These are phyloP conservation scores for Magnaporthiopsis poae DNA, from an alignment of 2,329 filamentous ascomycete genomes.

Conservation along the genomic window DNA sequence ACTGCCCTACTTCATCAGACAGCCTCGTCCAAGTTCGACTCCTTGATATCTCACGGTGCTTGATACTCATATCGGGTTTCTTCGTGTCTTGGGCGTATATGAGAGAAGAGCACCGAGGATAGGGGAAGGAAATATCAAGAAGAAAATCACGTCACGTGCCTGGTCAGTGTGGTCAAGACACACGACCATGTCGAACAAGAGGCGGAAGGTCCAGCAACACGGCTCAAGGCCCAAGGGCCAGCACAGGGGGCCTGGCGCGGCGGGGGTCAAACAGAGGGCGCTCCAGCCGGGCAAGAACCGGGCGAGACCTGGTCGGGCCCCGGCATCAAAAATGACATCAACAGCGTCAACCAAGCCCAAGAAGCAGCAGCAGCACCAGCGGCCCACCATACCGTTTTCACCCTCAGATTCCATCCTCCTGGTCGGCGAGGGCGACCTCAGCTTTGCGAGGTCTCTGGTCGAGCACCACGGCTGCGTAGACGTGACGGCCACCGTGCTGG, in stretches of 20 bases:
- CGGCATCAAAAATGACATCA: neutral
- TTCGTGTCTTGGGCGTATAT: too few species aligned
- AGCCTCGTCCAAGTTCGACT: neutral
- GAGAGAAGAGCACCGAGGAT: too few species aligned
- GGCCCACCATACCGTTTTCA: conserved; percentile 56
- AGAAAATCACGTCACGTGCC: neutral
- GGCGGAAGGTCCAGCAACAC: conserved; percentile 4
- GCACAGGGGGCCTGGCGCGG: neutral
- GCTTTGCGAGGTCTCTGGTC: conserved; percentile 60
- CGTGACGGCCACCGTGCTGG: conserved; percentile 61
- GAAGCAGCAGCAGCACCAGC: conserved; percentile 2
- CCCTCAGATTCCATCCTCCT: conserved; percentile 62
- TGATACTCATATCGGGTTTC: neutral
- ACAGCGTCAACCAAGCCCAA: neutral
- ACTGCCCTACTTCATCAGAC: neutral
- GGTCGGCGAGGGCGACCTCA: conserved; percentile 72
- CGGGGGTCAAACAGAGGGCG: neutral
- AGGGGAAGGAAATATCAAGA: neutral
- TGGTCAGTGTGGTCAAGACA: neutral
- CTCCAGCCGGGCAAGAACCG: neutral
- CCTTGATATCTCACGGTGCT: neutral
- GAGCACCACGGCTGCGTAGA: conserved; percentile 55
- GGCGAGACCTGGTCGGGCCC: neutral
- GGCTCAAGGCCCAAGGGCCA: neutral
- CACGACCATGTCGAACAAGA: neutral